Evolutionary conservation across 768 basidiomycete genomes (phyloP), one percentile per base, ranked within the genome.

Genomic region (Russula emetica): DNA sequence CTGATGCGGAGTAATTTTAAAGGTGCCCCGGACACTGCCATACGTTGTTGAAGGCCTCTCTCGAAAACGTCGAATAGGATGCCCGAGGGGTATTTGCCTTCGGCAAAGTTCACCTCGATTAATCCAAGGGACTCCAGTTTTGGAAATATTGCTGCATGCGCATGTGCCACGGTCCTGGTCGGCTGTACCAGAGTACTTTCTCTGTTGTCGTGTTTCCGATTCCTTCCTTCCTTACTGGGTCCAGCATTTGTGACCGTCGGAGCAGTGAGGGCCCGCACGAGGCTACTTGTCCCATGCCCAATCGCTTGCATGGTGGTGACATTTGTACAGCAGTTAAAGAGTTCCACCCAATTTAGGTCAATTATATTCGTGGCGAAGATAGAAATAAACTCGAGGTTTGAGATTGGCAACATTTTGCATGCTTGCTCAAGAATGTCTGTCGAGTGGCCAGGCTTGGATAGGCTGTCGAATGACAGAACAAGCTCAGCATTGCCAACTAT

Each of bases 341-440:
- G 50, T 4, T 36, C 32, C 3, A 10, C 44, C 58, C 52, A 63
- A 34, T 63, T 30, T 20, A 44, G 7, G 28, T 47, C 34, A 22
- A 38, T 8, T 14, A 22, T 22, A 16, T 54, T 26, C 6, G 32
- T 2, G 32, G 57, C 52, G 8, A 16, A 54, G 5, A 63, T 11
- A n/a, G 57, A 63, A 26, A 63, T 52, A 14, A 40, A 60, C 34
- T 55, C 58, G 45, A 64, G 10, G 1, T 59, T 53, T 18, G 52
- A 11, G 5, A 64, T 58, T 3, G 62, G 58, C 4, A 64, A 28
- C 26, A 26, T 34, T 7, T 18, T 26, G 53, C 58, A 64, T 11
- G 26, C 36, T 3, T 22, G 52, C 36, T 14, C 9, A 30, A 60
- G 34, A 9, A 38, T 40, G 11, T 60, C 28, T n/a, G n/a, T 49